A percentile compares a stretch with the other conserved stretches of the same genome.
These are phyloP conservation scores for Talaromyces atroroseus DNA, from an alignment of 2,329 filamentous ascomycete genomes.

Conservation along the genomic window DNA sequence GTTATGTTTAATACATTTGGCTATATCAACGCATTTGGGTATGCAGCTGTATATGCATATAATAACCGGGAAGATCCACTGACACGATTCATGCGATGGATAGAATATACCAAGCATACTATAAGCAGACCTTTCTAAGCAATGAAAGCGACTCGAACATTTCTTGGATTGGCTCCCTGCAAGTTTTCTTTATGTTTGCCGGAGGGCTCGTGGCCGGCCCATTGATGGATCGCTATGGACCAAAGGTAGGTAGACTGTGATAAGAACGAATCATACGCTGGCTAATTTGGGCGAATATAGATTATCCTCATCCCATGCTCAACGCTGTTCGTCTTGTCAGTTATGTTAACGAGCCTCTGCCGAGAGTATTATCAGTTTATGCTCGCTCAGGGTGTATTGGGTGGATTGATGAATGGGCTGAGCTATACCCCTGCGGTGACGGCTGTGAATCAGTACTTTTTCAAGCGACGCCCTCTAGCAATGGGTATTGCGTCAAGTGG, in stretches of 20 bases:
- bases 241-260: no score
- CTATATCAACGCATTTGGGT: conserved; percentile 32
- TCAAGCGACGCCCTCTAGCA: conserved; percentile 41
- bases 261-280: no score
- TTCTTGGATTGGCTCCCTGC: conserved; percentile 42
- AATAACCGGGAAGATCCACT: no score
- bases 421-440: conserved; percentile 42
- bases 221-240: conserved; percentile 40
- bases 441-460: conserved; percentile 43
- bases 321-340: conserved; percentile 9
- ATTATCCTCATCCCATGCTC: no score
- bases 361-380: conserved; percentile 49
- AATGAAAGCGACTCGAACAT: conserved; percentile 30
- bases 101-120: conserved; percentile 30
- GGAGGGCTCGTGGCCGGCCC: conserved; percentile 40
- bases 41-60: neutral
- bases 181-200: conserved; percentile 41
- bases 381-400: conserved; percentile 31
- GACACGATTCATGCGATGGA: neutral
- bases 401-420: conserved; percentile 38
- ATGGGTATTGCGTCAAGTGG: conserved; percentile 44
- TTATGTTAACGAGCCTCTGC: conserved; percentile 34
- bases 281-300: no score
- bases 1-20: conserved; percentile 33
- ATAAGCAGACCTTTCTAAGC: conserved; percentile 21